Evolutionary conservation across 164 flowering plant genomes (phyloP), one percentile per base, ranked within the genome.

Genomic region (Liriodendron chinense): DNA sequence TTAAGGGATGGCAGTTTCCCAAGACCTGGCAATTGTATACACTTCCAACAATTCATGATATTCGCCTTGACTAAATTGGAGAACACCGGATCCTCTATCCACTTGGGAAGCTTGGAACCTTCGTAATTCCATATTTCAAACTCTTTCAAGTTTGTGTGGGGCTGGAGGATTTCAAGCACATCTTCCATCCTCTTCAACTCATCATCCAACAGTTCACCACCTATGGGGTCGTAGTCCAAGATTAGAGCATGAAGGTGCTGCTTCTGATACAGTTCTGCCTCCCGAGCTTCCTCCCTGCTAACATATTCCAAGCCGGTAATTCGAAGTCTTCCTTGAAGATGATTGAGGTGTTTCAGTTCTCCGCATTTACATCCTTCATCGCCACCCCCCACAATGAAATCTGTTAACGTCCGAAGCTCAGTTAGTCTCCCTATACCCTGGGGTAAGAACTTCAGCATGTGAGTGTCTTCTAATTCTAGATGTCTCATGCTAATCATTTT

Each of bases 271-370:
- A 86, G 28, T 7, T 75, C 69, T 7, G 85, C 83, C 4, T 65
- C 65, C 7, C 9, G 0, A 3, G 82, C 84, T 69, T 72, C 78
- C 9, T 25, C 20, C 20, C 16, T 34, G 25, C 68, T 24, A 10
- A 78, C 74, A 69, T 77, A 76, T 12, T 81, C 75, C 34, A 86
- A 61, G 10, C 65, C 56, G 26, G 56, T 25, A 34, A 86, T 86
- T 3, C 3, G 0, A 5, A 86, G 72, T 13, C 25, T 1, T 8
- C 79, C 84, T 2, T 63, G 59, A 1, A 86, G 81, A 62, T 77
- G 6, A 0, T 5, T 10, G 22, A 86, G 43, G 1, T 69, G 7
- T 56, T 65, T 72, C 66, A 86, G 48, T 67, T 82, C 82, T 23
- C 47, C 47, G 6, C 83, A 73, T 7, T 72, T 24, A n/a, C 61